Conservation (phyloP, 2,329 filamentous ascomycete species). For the Neofusicoccum laricinum region DNA sequence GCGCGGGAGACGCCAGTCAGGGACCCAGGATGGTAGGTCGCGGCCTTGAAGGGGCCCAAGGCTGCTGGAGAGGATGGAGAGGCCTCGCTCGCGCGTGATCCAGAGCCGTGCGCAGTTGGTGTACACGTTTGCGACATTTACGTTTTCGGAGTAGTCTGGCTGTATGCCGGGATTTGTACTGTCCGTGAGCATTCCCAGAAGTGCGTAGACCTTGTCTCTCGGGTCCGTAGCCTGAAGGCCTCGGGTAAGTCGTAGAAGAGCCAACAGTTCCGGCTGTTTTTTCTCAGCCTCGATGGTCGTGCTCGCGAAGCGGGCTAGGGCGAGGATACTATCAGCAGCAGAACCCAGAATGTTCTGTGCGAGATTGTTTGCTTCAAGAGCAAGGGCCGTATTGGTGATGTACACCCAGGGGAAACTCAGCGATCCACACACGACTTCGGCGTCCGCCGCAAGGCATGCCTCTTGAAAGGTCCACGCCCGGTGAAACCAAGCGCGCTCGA, state of each 20-base stretch:
- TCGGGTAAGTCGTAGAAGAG: not conserved
- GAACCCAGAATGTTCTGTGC: not conserved
- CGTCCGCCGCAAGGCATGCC: not conserved
- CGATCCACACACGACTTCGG: not conserved
- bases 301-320: not conserved
- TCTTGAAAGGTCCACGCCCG: not conserved
- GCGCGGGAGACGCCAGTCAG: not conserved
- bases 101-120: not conserved
- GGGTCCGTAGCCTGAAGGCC: not conserved
- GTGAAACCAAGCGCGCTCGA: not conserved
- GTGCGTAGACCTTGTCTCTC: not conserved
- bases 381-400: not conserved
- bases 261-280: not conserved
- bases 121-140: not conserved
- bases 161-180: not conserved
- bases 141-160: not conserved
- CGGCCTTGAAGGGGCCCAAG: not conserved
- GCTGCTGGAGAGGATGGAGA: not conserved
- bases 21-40: not conserved
- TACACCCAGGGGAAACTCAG: not conserved
- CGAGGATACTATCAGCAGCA: not conserved
- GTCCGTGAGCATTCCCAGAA: not conserved
- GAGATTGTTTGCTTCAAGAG: not conserved
- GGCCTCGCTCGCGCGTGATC: not conserved
- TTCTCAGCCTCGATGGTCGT: not conserved